phyloP scores from a whole-genome alignment of 371 early-diverging fungal genomes.

The Nosema muscidifuracis region DNA sequence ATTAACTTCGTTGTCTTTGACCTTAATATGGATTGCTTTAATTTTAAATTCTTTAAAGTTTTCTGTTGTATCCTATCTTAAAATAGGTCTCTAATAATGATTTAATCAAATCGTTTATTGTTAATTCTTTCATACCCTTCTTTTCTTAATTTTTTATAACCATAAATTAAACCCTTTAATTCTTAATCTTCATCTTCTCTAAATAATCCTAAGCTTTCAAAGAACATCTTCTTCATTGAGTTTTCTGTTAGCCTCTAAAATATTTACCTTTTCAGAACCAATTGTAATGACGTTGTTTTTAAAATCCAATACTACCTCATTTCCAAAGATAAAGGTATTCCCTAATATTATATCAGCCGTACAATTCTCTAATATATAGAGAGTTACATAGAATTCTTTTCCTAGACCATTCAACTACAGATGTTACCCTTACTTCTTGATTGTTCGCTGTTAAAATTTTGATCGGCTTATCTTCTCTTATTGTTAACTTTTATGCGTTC shows the following conservation, averaged over 20 bases:
- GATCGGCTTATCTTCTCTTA: background rate
- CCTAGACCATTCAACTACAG: background rate
- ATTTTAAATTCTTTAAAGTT: background rate
- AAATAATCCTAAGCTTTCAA: background rate
- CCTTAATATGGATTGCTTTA: background rate
- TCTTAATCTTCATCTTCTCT: background rate
- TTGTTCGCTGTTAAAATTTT: background rate
- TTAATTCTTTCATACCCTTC: too few species aligned
- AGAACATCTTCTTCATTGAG: background rate
- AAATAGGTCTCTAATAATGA: too few species aligned
- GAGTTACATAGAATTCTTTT: background rate
- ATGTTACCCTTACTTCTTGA: background rate
- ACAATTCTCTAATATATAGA: background rate
- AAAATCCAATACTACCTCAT: constrained; percentile 4
- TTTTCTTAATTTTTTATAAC: background rate
- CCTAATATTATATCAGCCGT: background rate
- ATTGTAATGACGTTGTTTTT: background rate
- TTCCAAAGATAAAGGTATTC: background rate
- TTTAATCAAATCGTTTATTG: too few species aligned
- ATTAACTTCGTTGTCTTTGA: background rate
- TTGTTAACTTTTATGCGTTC: background rate
- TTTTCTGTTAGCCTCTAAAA: background rate
- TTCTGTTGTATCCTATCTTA: too few species aligned
- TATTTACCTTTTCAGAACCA: background rate
- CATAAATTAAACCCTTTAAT: background rate